Conservation (phyloP, 1,284 basidiomycete genomes). For the Trametes pubescens region DNA sequence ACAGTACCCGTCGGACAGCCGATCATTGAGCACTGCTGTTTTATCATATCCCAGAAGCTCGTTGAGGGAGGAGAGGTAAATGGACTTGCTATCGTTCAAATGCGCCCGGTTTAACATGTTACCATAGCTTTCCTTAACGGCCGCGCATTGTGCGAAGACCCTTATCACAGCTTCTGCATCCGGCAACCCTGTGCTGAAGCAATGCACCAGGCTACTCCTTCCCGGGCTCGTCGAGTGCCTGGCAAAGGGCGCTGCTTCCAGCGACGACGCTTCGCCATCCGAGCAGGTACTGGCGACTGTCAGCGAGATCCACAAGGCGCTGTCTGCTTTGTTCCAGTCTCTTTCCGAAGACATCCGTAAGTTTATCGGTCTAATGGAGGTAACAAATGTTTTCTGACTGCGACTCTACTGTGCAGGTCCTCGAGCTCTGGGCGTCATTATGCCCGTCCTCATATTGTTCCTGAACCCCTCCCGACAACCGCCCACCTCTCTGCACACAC, state of each 20-base stretch:
- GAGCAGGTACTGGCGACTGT: conserved; percentile 69
- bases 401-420: conserved; percentile 56
- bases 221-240: conserved; percentile 85
- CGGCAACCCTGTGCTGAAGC: conserved; percentile 72
- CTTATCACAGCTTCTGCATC: conserved; percentile 72
- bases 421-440: conserved; percentile 75
- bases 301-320: conserved; percentile 84
- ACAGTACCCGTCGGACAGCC: conserved; percentile 75
- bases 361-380: conserved; percentile 40
- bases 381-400: conserved; percentile 6
- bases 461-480: conserved; percentile 63
- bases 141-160: conserved; percentile 89
- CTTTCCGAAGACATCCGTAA: conserved; percentile 71
- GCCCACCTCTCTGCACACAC: conserved; percentile 60
- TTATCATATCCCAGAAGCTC: conserved; percentile 83
- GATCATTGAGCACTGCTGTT: conserved; percentile 87
- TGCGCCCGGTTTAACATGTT: conserved; percentile 10
- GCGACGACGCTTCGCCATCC: conserved; percentile 60
- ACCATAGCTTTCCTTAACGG: conserved; percentile 79
- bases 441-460: conserved; percentile 83
- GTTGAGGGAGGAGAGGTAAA: conserved; percentile 71
- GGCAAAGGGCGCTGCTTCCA: conserved; percentile 68
- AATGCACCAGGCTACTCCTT: conserved; percentile 77
- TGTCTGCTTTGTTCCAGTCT: conserved; percentile 70
- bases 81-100: conserved; percentile 7